Conservation (phyloP, 2,329 filamentous ascomycete genomes). For the Colletotrichum sansevieriae region DNA sequence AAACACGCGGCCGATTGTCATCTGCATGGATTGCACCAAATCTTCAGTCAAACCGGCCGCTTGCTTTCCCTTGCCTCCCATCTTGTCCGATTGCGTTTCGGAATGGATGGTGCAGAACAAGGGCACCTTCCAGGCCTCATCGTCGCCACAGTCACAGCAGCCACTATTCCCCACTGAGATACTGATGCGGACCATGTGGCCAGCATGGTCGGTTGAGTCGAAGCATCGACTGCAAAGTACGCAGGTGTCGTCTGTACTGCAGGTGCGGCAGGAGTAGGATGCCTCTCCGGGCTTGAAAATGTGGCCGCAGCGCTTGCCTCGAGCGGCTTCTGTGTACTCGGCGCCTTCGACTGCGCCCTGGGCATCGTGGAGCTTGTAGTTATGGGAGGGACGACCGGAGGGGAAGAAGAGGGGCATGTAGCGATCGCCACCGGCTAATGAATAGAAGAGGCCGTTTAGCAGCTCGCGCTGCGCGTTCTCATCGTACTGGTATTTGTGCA, state of each 20-base stretch:
- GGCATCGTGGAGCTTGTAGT: conserved; percentile 84
- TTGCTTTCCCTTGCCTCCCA: conserved; percentile 73
- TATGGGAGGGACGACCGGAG: conserved; percentile 72
- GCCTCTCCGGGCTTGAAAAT: conserved; percentile 97
- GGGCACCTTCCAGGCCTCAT: conserved; percentile 91
- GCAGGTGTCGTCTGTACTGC: conserved; percentile 94
- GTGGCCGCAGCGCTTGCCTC: conserved; percentile 95
- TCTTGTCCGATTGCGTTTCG: conserved; percentile 61
- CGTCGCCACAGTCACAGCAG: conserved; percentile 97
- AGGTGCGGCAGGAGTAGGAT: conserved; percentile 94
- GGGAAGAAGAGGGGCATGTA: conserved; percentile 88
- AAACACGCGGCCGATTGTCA: conserved; percentile 86
- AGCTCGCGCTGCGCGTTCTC: conserved; percentile 79
- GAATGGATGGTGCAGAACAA: conserved; percentile 96
- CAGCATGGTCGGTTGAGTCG: conserved; percentile 93
- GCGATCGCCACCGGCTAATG: conserved; percentile 81
- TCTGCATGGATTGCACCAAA: conserved; percentile 80
- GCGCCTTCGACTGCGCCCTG: conserved; percentile 95
- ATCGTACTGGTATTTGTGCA: conserved; percentile 79
- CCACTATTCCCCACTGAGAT: conserved; percentile 92
- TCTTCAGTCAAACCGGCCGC: conserved; percentile 77
- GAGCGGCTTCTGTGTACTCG: conserved; percentile 92
- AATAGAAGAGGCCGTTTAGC: conserved; percentile 85
- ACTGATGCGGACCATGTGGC: conserved; percentile 90
- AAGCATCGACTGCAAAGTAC: conserved; percentile 95